Evolutionary conservation across 2,329 filamentous ascomycete species (phyloP).

Genomic region (Mycosphaerella sp.): DNA sequence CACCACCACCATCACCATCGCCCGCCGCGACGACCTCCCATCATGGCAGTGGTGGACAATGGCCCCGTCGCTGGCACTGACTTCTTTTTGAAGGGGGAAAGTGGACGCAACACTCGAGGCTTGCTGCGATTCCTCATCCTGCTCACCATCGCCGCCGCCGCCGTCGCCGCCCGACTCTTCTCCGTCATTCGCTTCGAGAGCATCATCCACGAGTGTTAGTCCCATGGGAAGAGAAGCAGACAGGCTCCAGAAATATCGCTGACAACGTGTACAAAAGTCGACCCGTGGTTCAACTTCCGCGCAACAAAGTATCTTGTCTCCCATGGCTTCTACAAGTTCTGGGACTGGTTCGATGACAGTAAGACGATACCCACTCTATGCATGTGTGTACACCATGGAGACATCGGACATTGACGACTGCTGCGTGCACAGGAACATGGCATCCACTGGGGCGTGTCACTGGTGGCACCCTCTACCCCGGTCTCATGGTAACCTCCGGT

Average conservation of each 20-base stretch:
- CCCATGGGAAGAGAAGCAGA: neutral
- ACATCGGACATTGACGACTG: neutral
- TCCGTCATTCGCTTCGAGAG: slow-evolving; percentile 98
- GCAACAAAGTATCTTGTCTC: slow-evolving; percentile 96
- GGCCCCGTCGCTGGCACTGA: slow-evolving; percentile 20
- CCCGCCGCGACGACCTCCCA: neutral
- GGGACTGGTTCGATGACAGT: slow-evolving; percentile 99
- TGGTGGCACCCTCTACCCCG: slow-evolving; percentile 96
- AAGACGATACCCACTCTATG: slow-evolving; percentile 30
- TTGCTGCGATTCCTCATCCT: slow-evolving; percentile 87
- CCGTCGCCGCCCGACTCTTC: slow-evolving; percentile 89
- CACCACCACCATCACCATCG: neutral
- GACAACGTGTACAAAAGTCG: slow-evolving; percentile 59
- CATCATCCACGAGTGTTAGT: slow-evolving; percentile 99
- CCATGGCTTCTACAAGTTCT: slow-evolving; percentile 97
- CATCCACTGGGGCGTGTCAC: slow-evolving; percentile 97
- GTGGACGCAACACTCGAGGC: slow-evolving; percentile 73
- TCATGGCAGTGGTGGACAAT: slow-evolving; percentile 17
- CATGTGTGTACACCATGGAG: no score
- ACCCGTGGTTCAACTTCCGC: slow-evolving; percentile 99
- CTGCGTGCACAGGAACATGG: slow-evolving; percentile 65
- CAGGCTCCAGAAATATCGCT: slow-evolving; percentile 11
- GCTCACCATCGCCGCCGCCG: slow-evolving; percentile 80
- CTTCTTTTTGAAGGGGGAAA: slow-evolving; percentile 66
- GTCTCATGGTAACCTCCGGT: slow-evolving; percentile 98